These are phyloP conservation scores for Russula dissimulans DNA, from an alignment of 768 basidiomycete genomes.

Conservation along the genomic window DNA sequence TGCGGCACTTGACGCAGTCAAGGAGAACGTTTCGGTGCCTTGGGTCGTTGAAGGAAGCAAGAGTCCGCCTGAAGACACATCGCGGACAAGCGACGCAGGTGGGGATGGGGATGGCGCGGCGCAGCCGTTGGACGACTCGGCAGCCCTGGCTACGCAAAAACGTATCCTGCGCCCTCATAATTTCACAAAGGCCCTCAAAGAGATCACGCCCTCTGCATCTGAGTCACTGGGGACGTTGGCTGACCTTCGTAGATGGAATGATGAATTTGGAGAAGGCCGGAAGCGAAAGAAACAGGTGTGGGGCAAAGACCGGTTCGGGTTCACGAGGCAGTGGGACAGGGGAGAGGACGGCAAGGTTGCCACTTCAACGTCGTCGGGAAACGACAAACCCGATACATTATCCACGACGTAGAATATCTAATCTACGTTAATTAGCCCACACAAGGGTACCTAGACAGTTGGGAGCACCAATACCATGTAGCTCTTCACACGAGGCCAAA, in stretches of 20 bases:
- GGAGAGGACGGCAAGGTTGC: conserved; percentile 41
- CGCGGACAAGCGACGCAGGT: background rate
- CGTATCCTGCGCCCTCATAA: conserved; percentile 49
- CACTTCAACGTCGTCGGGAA: conserved; percentile 17
- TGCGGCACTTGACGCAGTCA: conserved; percentile 85
- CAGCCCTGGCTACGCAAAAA: conserved; percentile 4
- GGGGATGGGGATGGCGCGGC: background rate
- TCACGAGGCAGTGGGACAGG: conserved; percentile 40
- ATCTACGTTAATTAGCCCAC: background rate
- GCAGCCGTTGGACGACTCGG: background rate
- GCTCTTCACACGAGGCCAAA: background rate
- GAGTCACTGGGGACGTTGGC: conserved; percentile 69
- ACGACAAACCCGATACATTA: conserved; percentile 3
- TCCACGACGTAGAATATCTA: conserved; percentile 5
- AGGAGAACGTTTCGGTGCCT: conserved; percentile 72
- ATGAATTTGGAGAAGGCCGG: conserved; percentile 85
- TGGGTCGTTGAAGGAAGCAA: conserved; percentile 39
- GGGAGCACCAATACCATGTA: background rate
- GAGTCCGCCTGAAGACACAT: background rate
- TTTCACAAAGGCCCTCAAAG: conserved; percentile 76
- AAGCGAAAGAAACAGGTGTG: conserved; percentile 64
- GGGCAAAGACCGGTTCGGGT: conserved; percentile 86
- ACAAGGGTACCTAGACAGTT: background rate
- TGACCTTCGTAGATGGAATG: conserved; percentile 82
- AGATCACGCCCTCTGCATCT: conserved; percentile 85